phyloP scores from a whole-genome alignment of 176 grass and related monocot species.

The Tillandsia leiboldiana region DNA sequence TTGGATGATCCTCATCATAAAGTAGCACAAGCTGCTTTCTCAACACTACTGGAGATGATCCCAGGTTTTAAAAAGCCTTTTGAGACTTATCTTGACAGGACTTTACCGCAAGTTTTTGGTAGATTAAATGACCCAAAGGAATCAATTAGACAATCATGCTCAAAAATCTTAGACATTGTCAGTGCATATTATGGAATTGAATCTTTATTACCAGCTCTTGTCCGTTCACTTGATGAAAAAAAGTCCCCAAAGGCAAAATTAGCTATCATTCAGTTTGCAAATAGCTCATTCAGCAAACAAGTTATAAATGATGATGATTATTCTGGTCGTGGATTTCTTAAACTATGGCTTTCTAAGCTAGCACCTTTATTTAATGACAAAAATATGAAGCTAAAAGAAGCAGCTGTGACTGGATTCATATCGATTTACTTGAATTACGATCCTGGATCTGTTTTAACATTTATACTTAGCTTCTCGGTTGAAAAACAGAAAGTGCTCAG shows the following conservation, averaged over 20 bases:
- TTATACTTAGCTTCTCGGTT: conserved; percentile 62
- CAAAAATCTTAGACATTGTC: conserved; percentile 51
- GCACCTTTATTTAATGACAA: conserved; percentile 59
- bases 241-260: conserved; percentile 79
- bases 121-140: conserved; percentile 82
- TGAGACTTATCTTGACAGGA: conserved; percentile 83
- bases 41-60: conserved; percentile 72
- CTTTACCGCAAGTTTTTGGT: conserved; percentile 71
- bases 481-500: conserved; percentile 80
- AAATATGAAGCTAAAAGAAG: conserved; percentile 79
- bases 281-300: conserved; percentile 76
- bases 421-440: conserved; percentile 78
- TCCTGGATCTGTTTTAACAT: conserved; percentile 50
- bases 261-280: conserved; percentile 79
- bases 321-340: conserved; percentile 59
- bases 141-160: conserved; percentile 66
- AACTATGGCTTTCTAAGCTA: conserved; percentile 85
- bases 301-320: conserved; percentile 48
- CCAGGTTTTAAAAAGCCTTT: conserved; percentile 67
- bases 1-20: conserved; percentile 95
- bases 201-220: conserved; percentile 71
- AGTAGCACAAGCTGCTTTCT: conserved; percentile 79
- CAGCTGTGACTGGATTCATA: conserved; percentile 45
- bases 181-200: conserved; percentile 66
- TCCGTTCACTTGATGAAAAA: conserved; percentile 79